These are phyloP conservation scores for Kodamaea nitidulidarum DNA, from an alignment of 805 yeast species.

Conservation along the genomic window DNA sequence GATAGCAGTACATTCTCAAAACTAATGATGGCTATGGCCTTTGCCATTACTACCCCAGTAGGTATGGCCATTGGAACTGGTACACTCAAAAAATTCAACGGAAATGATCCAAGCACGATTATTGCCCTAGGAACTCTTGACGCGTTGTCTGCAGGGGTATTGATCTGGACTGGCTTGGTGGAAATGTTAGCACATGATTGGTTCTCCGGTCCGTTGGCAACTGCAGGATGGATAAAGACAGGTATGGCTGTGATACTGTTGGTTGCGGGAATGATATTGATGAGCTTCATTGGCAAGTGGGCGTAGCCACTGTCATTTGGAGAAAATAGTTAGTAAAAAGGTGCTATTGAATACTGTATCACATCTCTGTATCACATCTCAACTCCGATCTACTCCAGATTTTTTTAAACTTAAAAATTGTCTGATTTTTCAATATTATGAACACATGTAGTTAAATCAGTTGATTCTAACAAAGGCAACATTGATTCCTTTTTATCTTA, in stretches of 20 bases:
- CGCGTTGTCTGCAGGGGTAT: conserved; percentile 32
- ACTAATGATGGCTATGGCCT: conserved; percentile 19
- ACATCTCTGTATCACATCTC: too few relatives aligned
- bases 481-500: too few relatives aligned
- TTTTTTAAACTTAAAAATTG: too few relatives aligned
- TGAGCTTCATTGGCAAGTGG: conserved; percentile 35
- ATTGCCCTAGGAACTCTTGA: conserved; percentile 32
- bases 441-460: too few relatives aligned
- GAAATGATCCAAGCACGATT: conserved; percentile 26
- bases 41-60: conserved; percentile 24
- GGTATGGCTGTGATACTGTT: conserved; percentile 14
- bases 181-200: conserved; percentile 31
- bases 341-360: too few relatives aligned
- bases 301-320: too few relatives aligned
- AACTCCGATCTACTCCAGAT: background rate
- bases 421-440: too few relatives aligned
- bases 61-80: conserved; percentile 34
- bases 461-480: too few relatives aligned
- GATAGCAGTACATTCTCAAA: conserved; percentile 11
- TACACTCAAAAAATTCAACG: conserved; percentile 22
- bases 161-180: conserved; percentile 29
- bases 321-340: too few relatives aligned
- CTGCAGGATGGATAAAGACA: conserved; percentile 15
- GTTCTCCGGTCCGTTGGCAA: conserved; percentile 20
- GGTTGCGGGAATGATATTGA: conserved; percentile 22